These are phyloP conservation scores for Magnolia changhungtana DNA, from an alignment of 164 flowering plant genomes.

Conservation along the genomic window DNA sequence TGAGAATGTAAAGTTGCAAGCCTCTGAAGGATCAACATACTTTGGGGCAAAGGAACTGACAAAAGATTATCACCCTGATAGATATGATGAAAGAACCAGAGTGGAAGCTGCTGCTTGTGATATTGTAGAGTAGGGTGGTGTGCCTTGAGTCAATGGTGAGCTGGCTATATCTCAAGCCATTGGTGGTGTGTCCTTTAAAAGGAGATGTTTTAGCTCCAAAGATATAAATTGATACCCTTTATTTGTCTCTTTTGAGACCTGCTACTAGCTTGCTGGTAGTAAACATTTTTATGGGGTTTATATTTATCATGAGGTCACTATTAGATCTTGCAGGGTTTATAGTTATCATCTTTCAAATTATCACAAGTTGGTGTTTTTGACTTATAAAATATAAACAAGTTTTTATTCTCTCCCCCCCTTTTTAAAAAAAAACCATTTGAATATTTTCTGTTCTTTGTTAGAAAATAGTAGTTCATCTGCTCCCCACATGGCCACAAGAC, in stretches of 20 bases:
- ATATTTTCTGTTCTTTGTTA: too few species aligned
- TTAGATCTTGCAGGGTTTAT: too few species aligned
- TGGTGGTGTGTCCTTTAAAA: conserved; percentile 78
- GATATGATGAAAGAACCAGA: conserved; percentile 83
- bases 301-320: too few species aligned
- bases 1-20: conserved; percentile 25
- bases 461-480: too few species aligned
- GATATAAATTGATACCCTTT: not conserved
- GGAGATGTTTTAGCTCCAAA: conserved; percentile 30
- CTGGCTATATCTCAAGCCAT: conserved; percentile 90
- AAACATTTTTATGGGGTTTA: too few species aligned
- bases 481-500: too few species aligned
- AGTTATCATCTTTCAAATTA: too few species aligned
- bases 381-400: too few species aligned
- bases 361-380: too few species aligned
- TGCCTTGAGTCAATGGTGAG: conserved; percentile 84
- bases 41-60: conserved; percentile 76
- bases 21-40: conserved; percentile 38
- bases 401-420: too few species aligned
- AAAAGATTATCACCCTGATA: conserved; percentile 89
- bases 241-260: not conserved
- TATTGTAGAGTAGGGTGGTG: conserved; percentile 73
- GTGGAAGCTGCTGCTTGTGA: conserved; percentile 92
- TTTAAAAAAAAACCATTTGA: too few species aligned
- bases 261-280: not conserved